Conservation (phyloP, 2,329 filamentous ascomycete species). For the Epichloe hybrida region DNA sequence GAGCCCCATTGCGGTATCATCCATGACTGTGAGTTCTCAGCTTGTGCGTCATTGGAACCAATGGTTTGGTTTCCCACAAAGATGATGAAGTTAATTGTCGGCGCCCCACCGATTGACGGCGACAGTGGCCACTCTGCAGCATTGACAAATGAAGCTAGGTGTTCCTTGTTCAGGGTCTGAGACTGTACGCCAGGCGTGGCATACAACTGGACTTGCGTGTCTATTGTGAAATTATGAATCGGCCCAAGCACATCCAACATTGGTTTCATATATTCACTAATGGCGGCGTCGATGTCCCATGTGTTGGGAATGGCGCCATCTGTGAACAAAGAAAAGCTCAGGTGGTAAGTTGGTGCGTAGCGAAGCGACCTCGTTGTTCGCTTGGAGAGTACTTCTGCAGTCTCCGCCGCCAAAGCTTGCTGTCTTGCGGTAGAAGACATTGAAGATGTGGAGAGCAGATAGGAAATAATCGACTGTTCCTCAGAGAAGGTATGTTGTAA, state of each 20-base stretch:
- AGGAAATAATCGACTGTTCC: slow-evolving; percentile 75
- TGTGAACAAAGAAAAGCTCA: slow-evolving; percentile 92
- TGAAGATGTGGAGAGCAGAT: slow-evolving; percentile 50
- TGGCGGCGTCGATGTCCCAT: slow-evolving; percentile 79
- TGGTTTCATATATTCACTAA: slow-evolving; percentile 69
- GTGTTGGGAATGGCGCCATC: slow-evolving; percentile 63
- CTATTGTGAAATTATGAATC: slow-evolving; percentile 91
- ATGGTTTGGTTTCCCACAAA: slow-evolving; percentile 76
- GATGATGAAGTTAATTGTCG: slow-evolving; percentile 90
- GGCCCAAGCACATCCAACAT: slow-evolving; percentile 64
- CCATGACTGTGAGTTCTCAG: slow-evolving; percentile 54
- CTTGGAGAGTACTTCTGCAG: slow-evolving; percentile 44
- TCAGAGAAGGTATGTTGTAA: slow-evolving; percentile 70
- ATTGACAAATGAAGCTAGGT: slow-evolving; percentile 90
- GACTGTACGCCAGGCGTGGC: slow-evolving; percentile 54
- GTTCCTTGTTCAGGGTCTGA: slow-evolving; percentile 63
- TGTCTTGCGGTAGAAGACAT: slow-evolving; percentile 34
- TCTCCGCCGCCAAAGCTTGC: slow-evolving; percentile 34
- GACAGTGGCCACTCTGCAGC: slow-evolving; percentile 95
- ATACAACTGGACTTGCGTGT: slow-evolving; percentile 92
- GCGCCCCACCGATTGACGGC: slow-evolving; percentile 82
- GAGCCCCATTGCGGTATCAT: slow-evolving; percentile 91
- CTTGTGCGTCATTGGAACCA: slow-evolving; percentile 25
- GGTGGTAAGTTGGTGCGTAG: slow-evolving; percentile 85
- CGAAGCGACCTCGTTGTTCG: slow-evolving; percentile 77